These are phyloP conservation scores for Helichrysum umbraculigerum DNA, from an alignment of 129 eudicot genomes.

Conservation along the genomic window DNA sequence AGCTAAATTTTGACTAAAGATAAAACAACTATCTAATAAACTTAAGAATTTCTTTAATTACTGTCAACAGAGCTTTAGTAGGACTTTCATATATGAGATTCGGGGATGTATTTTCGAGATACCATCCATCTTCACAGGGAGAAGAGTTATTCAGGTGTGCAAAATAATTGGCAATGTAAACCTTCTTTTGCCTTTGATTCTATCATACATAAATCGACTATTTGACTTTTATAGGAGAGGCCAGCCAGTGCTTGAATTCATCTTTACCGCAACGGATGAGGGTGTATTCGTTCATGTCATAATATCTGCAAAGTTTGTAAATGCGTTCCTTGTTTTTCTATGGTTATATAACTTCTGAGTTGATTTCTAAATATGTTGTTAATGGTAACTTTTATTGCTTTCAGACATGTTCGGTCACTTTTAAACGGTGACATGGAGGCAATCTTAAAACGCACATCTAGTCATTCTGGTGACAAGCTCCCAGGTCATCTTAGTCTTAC, in stretches of 20 bases:
- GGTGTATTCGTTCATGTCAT: constrained; percentile 83
- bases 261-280: constrained; percentile 92
- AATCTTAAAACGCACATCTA: constrained; percentile 56
- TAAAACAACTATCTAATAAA: constrained; percentile 11
- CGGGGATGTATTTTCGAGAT: constrained; percentile 88
- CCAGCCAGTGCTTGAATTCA: constrained; percentile 83
- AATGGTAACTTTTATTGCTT: constrained; percentile 22
- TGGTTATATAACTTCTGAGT: constrained; percentile 4
- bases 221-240: constrained; percentile 70
- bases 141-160: constrained; percentile 87
- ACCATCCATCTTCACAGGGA: constrained; percentile 74
- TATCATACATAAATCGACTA: neutral
- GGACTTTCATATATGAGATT: constrained; percentile 86
- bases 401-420: constrained; percentile 84
- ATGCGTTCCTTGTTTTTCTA: constrained; percentile 3
- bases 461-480: constrained; percentile 44
- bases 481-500: constrained; percentile 59
- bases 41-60: constrained; percentile 7
- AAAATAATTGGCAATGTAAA: neutral
- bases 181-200: neutral
- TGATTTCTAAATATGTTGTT: constrained; percentile 6
- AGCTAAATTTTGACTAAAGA: neutral
- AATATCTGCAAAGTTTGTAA: constrained; percentile 84
- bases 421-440: constrained; percentile 73
- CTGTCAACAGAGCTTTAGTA: constrained; percentile 62